Percentiles rank a stretch among this genome's conserved stretches.
Evolutionary conservation across 2,329 filamentous ascomycete genomes (phyloP).

Genomic region (Xylaria sp.): DNA sequence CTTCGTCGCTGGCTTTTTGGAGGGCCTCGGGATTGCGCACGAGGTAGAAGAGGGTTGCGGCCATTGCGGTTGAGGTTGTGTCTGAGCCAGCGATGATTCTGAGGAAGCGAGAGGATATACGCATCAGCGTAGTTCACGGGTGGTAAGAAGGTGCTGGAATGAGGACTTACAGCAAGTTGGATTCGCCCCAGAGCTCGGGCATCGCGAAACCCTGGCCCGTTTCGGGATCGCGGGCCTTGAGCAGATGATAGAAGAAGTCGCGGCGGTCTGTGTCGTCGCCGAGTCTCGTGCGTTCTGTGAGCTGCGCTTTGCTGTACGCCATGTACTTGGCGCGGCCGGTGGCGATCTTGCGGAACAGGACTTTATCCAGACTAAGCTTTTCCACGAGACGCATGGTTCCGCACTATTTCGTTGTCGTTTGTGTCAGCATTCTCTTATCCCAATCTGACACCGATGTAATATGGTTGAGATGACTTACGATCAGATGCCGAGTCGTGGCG

Average conservation of each 20-base stretch:
- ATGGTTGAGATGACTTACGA: conserved; percentile 60
- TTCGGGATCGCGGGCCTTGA: conserved; percentile 77
- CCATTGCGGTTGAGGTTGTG: conserved; percentile 76
- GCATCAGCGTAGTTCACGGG: conserved; percentile 2
- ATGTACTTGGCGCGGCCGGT: conserved; percentile 76
- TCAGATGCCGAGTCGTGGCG: conserved; percentile 74
- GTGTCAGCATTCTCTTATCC: conserved; percentile 13
- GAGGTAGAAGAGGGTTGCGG: conserved; percentile 72
- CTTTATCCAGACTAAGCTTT: conserved; percentile 72
- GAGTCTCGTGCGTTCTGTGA: conserved; percentile 72
- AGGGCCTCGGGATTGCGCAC: conserved; percentile 63
- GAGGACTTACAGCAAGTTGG: conserved; percentile 69
- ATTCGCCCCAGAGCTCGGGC: conserved; percentile 76
- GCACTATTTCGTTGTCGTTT: conserved; percentile 58
- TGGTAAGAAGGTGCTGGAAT: not conserved
- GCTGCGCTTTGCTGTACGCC: conserved; percentile 74
- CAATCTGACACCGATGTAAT: not conserved
- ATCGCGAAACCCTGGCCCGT: conserved; percentile 74
- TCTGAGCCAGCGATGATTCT: conserved; percentile 77
- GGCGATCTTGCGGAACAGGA: conserved; percentile 75
- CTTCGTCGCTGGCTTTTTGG: conserved; percentile 60
- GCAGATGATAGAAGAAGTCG: conserved; percentile 81
- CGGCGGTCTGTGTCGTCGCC: conserved; percentile 74
- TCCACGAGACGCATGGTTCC: conserved; percentile 77
- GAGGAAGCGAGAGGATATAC: not conserved